A percentile compares a stretch with the other conserved stretches of the same genome.
These are phyloP conservation scores for Xanthoconium stramineum DNA, from an alignment of 768 basidiomycete species.

Conservation along the genomic window DNA sequence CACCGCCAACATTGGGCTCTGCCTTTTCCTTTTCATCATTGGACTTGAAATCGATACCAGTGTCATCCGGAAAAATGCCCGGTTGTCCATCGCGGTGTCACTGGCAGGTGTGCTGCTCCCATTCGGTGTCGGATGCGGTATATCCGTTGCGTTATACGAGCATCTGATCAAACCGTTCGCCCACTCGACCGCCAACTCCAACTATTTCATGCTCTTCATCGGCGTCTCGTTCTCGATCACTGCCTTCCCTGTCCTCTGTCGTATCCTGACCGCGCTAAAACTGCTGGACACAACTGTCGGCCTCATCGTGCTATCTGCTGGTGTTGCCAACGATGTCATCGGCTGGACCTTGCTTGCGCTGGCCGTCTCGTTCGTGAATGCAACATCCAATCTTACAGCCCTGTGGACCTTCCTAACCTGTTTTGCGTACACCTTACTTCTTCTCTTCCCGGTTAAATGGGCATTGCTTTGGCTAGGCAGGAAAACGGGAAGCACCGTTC, in stretches of 20 bases:
- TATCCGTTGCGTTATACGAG: slow-evolving; percentile 71
- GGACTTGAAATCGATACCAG: slow-evolving; percentile 86
- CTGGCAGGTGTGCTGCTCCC: slow-evolving; percentile 82
- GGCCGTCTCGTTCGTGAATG: slow-evolving; percentile 89
- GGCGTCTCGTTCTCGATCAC: slow-evolving; percentile 90
- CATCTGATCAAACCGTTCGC: slow-evolving; percentile 51
- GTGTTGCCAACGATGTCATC: slow-evolving; percentile 86
- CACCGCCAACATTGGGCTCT: slow-evolving; percentile 84
- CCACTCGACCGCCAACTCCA: slow-evolving; percentile 51
- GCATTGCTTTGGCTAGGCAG: slow-evolving; percentile 69
- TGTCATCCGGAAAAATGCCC: slow-evolving; percentile 74
- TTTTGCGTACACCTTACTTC: slow-evolving; percentile 74
- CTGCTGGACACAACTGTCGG: slow-evolving; percentile 91
- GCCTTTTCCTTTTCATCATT: slow-evolving; percentile 88
- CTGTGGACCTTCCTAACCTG: slow-evolving; percentile 81
- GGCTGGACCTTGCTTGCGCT: slow-evolving; percentile 90
- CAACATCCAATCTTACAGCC: slow-evolving; percentile 76
- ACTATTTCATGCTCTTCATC: slow-evolving; percentile 92
- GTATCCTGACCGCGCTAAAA: slow-evolving; percentile 87
- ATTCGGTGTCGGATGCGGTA: slow-evolving; percentile 80
- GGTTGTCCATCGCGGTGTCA: slow-evolving; percentile 64
- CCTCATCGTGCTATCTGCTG: slow-evolving; percentile 87
- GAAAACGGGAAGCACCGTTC: slow-evolving; percentile 74
- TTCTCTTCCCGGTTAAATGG: slow-evolving; percentile 65
- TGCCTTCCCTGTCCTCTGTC: slow-evolving; percentile 85